Conservation (phyloP, 495 filamentous ascomycete genomes). For the Amphirosellinia nigrospora region DNA sequence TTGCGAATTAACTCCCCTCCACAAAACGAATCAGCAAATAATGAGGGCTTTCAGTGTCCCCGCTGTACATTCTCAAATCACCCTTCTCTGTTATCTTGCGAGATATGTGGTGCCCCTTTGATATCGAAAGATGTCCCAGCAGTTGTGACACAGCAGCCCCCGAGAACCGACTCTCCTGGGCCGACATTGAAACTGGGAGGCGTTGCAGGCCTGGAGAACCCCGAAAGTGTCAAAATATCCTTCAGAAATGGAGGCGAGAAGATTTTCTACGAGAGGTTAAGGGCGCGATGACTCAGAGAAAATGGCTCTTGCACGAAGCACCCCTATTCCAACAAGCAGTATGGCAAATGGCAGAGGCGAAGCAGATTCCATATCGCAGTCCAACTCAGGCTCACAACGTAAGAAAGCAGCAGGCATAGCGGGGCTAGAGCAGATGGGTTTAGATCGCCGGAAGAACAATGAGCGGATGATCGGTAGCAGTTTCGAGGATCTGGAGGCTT, state of each 20-base stretch:
- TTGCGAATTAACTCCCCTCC: slow-evolving; percentile 27
- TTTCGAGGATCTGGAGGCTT: slow-evolving; percentile 94
- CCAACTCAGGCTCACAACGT: slow-evolving; percentile 38
- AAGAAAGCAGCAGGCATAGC: slow-evolving; percentile 85
- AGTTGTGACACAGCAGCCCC: slow-evolving; percentile 42
- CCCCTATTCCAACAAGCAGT: slow-evolving; percentile 81
- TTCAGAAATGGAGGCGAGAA: slow-evolving; percentile 90
- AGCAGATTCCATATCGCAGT: slow-evolving; percentile 61
- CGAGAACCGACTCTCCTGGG: slow-evolving; percentile 77
- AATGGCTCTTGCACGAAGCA: slow-evolving; percentile 93
- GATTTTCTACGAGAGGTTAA: slow-evolving; percentile 90
- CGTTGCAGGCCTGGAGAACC: slow-evolving; percentile 58
- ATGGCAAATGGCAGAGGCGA: slow-evolving; percentile 36
- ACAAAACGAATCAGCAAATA: slow-evolving; percentile 6
- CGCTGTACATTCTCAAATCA: slow-evolving; percentile 96
- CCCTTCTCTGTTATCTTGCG: slow-evolving; percentile 81
- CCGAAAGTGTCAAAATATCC: slow-evolving; percentile 85
- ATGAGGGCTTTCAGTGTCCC: slow-evolving; percentile 69
- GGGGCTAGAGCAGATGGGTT: slow-evolving; percentile 81
- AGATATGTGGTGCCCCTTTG: slow-evolving; percentile 87
- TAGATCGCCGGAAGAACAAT: slow-evolving; percentile 87
- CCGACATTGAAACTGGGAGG: slow-evolving; percentile 60
- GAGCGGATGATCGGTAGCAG: slow-evolving; percentile 90
- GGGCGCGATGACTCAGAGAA: slow-evolving; percentile 83
- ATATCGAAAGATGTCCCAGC: slow-evolving; percentile 60